Base-by-base conservation (phyloP, 1,284 basidiomycete genomes). In the Thelephora terrestris region DNA sequence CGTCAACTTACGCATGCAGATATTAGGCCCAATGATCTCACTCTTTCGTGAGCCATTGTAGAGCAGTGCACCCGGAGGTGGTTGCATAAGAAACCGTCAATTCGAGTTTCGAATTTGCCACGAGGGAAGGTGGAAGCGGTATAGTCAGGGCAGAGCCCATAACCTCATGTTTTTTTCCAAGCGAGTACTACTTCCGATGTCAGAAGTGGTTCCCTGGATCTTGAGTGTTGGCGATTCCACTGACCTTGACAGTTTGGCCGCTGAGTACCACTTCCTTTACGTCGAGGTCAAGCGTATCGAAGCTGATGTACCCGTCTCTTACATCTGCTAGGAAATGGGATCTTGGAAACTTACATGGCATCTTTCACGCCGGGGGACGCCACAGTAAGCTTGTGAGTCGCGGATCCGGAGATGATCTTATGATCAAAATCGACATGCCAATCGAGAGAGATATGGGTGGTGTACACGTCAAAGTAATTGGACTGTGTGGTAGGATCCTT, bases 1-100 rank as follows among this genome's bases (percentile, higher is more conserved):
- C n/a, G 39, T 25, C n/a, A 42, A 16, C 3, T 39, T 24, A 46
- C n/a, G 20, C n/a, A 12, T n/a, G 10, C 16, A 10, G 17, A 20
- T 37, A 5, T 12, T 29, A 51, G 9, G 46, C 12, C 34, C 38
- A 6, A 50, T 32, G 42, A 7, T 64, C 77, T 50, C 59, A 89
- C 82, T 86, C 81, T 56, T 91, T 87, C 34, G 79, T 79, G 27
- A 98, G 75, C 92, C 94, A 99, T 52, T 95, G 94, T n/a, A 99
- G 70, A 1, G 94, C 91, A 10, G 82, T 88, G 62, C 83, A 86
- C 27, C 81, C 70, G 50, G 78, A 70, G 4, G 89, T 90, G 1
- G 93, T 95, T 34, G 74, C 72, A 63, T 92, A 92, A 40, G 57
- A 64, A 50, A 95, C 70, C 29, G 70, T 73, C 45, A 91, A 71